Percentiles rank a stretch among this genome's conserved stretches.
Evolutionary conservation across 208 protist genomes (phyloP).

Genomic region (Acanthamoeba quina): DNA sequence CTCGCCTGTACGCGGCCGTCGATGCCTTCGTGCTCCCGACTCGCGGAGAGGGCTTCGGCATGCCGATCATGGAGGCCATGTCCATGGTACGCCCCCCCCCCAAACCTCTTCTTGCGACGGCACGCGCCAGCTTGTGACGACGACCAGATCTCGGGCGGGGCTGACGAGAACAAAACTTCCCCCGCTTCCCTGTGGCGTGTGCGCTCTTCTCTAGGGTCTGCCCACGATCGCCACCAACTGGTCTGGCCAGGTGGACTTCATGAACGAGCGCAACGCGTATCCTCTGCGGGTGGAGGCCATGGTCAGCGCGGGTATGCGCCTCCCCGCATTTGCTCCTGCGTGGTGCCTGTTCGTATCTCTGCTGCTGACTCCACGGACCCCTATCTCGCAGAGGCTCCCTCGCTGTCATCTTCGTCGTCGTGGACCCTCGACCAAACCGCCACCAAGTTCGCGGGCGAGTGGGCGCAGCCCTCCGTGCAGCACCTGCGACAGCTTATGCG

Average conservation of each 20-base stretch:
- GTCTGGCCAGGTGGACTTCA: conserved; percentile 85
- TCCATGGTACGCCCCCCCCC: conserved; percentile 74
- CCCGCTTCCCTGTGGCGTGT: not conserved
- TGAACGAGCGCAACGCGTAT: conserved; percentile 78
- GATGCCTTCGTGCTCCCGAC: conserved; percentile 93
- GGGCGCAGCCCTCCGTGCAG: conserved; percentile 52
- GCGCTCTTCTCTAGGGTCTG: conserved; percentile 26
- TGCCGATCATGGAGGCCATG: conserved; percentile 89
- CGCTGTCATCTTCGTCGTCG: not conserved
- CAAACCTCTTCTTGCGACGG: no score
- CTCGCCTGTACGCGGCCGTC: conserved; percentile 87
- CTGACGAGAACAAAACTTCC: no score
- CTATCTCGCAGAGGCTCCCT: not conserved
- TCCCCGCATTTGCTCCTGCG: not conserved
- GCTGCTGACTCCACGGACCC: not conserved
- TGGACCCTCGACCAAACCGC: not conserved
- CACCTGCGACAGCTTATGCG: conserved; percentile 73
- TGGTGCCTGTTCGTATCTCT: not conserved
- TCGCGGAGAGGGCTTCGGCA: conserved; percentile 92
- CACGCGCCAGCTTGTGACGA: no score
- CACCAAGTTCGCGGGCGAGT: conserved; percentile 59
- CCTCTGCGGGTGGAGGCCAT: conserved; percentile 70
- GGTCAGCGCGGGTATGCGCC: not conserved
- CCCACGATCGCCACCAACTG: conserved; percentile 87
- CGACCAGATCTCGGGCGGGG: no score